Conservation (phyloP, 2,329 filamentous ascomycete species). For the Chaetoscypha palmicola region DNA sequence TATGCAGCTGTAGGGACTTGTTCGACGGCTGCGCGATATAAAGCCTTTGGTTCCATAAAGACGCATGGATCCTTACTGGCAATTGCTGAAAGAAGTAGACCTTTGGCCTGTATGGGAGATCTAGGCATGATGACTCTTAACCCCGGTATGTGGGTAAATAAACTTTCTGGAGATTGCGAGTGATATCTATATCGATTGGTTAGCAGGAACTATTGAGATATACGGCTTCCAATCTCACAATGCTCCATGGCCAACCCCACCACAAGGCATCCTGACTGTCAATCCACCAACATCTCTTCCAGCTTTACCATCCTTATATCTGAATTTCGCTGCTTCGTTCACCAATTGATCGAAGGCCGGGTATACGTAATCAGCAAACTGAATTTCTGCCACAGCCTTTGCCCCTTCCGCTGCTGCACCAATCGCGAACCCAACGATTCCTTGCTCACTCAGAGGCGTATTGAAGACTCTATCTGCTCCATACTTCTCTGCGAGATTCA, state of each 20-base stretch:
- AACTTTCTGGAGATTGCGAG: slow-evolving; percentile 63
- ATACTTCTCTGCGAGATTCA: slow-evolving; percentile 82
- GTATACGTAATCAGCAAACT: slow-evolving; percentile 73
- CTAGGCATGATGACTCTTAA: slow-evolving; percentile 63
- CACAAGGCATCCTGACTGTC: slow-evolving; percentile 65
- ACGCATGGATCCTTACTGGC: slow-evolving; percentile 62
- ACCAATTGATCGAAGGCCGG: slow-evolving; percentile 73
- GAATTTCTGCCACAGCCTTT: slow-evolving; percentile 83
- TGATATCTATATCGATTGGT: slow-evolving; percentile 46
- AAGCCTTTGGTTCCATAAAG: slow-evolving; percentile 69
- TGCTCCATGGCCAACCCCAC: slow-evolving; percentile 65
- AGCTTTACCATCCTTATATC: slow-evolving; percentile 57
- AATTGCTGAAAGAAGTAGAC: slow-evolving; percentile 56
- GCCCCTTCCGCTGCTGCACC: slow-evolving; percentile 86
- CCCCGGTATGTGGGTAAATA: slow-evolving; percentile 66
- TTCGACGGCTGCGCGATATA: slow-evolving; percentile 67
- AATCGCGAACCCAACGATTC: slow-evolving; percentile 88
- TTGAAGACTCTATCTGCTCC: slow-evolving; percentile 91
- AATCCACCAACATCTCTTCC: slow-evolving; percentile 54
- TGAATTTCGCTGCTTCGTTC: slow-evolving; percentile 67
- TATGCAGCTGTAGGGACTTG: slow-evolving; percentile 64
- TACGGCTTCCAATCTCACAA: slow-evolving; percentile 38
- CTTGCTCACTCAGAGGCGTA: slow-evolving; percentile 88
- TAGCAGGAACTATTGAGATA: slow-evolving; percentile 12
- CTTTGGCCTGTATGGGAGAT: slow-evolving; percentile 65